Evolutionary conservation across 495 filamentous ascomycete genomes (phyloP).

Genomic region (Penicillium dipodomyicola): DNA sequence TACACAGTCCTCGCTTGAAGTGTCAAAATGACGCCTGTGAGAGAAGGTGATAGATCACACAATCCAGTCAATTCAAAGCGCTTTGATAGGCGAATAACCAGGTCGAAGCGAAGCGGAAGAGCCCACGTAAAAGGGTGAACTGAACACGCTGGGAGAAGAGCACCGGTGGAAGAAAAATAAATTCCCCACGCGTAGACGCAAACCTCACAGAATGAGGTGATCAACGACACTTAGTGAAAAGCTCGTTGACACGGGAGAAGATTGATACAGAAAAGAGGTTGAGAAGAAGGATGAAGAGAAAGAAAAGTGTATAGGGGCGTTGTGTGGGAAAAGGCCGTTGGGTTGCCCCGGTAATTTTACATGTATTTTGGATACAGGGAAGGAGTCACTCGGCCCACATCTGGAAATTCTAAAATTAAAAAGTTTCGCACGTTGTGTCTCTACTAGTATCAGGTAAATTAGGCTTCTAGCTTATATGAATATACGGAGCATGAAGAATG

Average conservation of each 20-base stretch:
- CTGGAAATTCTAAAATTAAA: slow-evolving; percentile 11
- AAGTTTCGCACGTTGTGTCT: background rate
- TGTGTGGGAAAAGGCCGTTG: slow-evolving; percentile 21
- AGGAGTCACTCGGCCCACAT: slow-evolving; percentile 4
- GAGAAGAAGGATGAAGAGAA: slow-evolving; percentile 20
- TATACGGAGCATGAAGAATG: background rate
- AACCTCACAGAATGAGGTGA: slow-evolving; percentile 29
- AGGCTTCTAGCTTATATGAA: too few relatives aligned
- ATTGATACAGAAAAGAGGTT: slow-evolving; percentile 18
- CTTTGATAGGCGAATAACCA: slow-evolving; percentile 14
- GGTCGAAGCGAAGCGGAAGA: slow-evolving; percentile 9
- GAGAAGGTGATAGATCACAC: slow-evolving; percentile 4
- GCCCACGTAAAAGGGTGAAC: slow-evolving; percentile 11
- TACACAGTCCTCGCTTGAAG: slow-evolving; percentile 7
- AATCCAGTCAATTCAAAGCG: slow-evolving; percentile 8
- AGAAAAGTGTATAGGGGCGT: slow-evolving; percentile 22
- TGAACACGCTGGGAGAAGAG: slow-evolving; percentile 13
- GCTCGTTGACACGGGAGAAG: slow-evolving; percentile 42
- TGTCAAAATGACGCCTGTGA: slow-evolving; percentile 5
- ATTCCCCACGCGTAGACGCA: slow-evolving; percentile 34
- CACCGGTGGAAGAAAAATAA: slow-evolving; percentile 17
- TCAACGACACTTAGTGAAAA: slow-evolving; percentile 56
- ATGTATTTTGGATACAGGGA: slow-evolving; percentile 8
- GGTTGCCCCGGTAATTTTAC: slow-evolving; percentile 14
- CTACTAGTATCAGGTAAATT: background rate